These are phyloP conservation scores for Pharus latifolius DNA, from an alignment of 176 grass and related monocot species.

Conservation along the genomic window DNA sequence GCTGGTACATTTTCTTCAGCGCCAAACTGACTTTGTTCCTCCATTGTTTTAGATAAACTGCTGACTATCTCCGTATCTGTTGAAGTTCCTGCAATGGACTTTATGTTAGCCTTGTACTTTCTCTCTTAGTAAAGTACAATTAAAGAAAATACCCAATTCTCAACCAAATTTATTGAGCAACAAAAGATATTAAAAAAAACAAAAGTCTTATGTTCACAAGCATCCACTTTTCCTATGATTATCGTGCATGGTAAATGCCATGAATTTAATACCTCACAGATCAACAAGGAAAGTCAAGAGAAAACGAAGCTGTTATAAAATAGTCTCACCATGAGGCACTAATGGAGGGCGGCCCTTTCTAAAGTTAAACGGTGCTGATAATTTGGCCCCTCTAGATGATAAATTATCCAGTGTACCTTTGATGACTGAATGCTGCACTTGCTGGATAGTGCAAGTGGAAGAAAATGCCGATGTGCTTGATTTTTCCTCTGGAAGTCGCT, in stretches of 20 bases:
- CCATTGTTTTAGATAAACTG: slow-evolving; percentile 55
- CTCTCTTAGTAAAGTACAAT: neutral
- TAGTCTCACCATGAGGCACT: slow-evolving; percentile 53
- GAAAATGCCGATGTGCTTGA: slow-evolving; percentile 32
- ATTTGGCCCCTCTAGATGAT: slow-evolving; percentile 35
- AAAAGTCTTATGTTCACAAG: neutral
- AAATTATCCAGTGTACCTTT: slow-evolving; percentile 23
- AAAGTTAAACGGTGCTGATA: slow-evolving; percentile 32
- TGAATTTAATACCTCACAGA: neutral
- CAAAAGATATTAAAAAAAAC: neutral
- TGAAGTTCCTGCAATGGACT: slow-evolving; percentile 27
- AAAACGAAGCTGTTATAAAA: neutral
- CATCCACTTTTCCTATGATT: neutral
- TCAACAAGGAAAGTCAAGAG: slow-evolving; percentile 5
- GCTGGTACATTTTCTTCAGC: slow-evolving; percentile 28
- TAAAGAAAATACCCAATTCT: neutral
- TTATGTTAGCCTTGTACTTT: neutral
- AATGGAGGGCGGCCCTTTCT: slow-evolving; percentile 61
- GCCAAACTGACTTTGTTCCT: slow-evolving; percentile 35
- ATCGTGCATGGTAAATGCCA: neutral
- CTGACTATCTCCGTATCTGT: slow-evolving; percentile 51
- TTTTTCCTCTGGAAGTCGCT: slow-evolving; percentile 73
- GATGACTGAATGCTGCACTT: slow-evolving; percentile 15
- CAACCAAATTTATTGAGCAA: neutral
- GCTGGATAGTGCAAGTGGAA: slow-evolving; percentile 16